phyloP scores from a whole-genome alignment of 116 monocot genomes.

The Phalaenopsis hybrid region DNA sequence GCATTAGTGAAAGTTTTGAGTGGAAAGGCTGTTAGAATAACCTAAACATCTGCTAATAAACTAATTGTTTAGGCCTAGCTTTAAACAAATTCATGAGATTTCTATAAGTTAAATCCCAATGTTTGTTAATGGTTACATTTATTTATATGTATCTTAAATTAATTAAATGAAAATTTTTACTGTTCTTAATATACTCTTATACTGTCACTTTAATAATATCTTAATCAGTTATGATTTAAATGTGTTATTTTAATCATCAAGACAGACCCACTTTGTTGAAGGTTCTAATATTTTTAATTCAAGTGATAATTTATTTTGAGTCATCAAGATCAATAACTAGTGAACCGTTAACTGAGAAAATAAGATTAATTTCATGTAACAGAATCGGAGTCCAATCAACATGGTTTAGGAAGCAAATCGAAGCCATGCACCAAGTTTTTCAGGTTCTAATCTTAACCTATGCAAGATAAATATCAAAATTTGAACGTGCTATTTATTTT shows the following conservation, averaged over 20 bases:
- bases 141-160: background rate
- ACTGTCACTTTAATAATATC: too few species aligned
- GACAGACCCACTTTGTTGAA: background rate
- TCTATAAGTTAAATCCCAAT: background rate
- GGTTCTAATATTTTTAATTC: too few species aligned
- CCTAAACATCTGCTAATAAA: too few species aligned
- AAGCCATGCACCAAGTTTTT: slow-evolving; percentile 76
- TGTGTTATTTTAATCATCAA: background rate
- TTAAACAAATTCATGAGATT: too few species aligned
- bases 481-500: slow-evolving; percentile 15
- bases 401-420: slow-evolving; percentile 71
- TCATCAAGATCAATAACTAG: slow-evolving; percentile 21
- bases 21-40: too few species aligned
- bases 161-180: too few species aligned
- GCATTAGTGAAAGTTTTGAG: too few species aligned
- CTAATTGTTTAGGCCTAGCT: too few species aligned
- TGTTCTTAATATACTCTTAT: too few species aligned
- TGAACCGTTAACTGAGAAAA: slow-evolving; percentile 31
- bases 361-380: slow-evolving; percentile 53
- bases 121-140: background rate
- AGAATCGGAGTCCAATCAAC: slow-evolving; percentile 42
- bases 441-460: slow-evolving; percentile 65
- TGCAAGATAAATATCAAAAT: slow-evolving; percentile 41
- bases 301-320: slow-evolving; percentile 2
- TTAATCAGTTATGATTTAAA: background rate